Evolutionary conservation across 1,284 basidiomycete species (phyloP), one percentile per base, ranked within the genome.

Genomic region (Sutorius eximius): DNA sequence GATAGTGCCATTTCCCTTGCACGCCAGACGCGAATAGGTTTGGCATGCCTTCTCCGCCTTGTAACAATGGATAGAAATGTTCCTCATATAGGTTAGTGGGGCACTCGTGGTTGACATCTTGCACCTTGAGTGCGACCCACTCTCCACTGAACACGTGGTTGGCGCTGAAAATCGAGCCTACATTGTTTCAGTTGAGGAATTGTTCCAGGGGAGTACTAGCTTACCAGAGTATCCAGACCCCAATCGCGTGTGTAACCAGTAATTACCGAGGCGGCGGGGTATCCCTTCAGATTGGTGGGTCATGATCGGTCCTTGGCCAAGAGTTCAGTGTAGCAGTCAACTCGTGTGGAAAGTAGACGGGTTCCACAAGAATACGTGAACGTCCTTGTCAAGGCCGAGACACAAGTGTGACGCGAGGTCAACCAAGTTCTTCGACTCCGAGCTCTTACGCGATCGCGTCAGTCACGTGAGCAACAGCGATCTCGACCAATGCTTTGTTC

Each of bases 31-130:
- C 84, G 72, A 80, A 88, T 13, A 90, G 73, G 9, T 72, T 82
- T 0, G 87, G 88, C 79, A 90, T 86, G 9, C 88, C 87, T 43
- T 76, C 73, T n/a, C 80, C 86, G 16, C 87, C 87, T 70, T 87
- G 87, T 9, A 90, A 70, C 10, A 77, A 63, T n/a, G 86, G 86
- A 64, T 89, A 90, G 55, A 90, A 77, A 55, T 73, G 61, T 30
- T 85, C 80, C 64, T 90, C 87, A 53, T 85, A 88, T 45, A 71
- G 74, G 64, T 90, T 90, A 3, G 87, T 89, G 0, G 86, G 88
- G 61, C 86, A 89, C 64, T 86, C 81, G 52, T 87, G 82, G 61
- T 87, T 74, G 22, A 81, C 71, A 52, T 78, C 75, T 68, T 90
- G 87, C 9, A 90, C 72, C 64, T 90, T 90, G 53, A 90, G 75